phyloP scores from a whole-genome alignment of 805 yeast species.

The Naumovozyma baii region DNA sequence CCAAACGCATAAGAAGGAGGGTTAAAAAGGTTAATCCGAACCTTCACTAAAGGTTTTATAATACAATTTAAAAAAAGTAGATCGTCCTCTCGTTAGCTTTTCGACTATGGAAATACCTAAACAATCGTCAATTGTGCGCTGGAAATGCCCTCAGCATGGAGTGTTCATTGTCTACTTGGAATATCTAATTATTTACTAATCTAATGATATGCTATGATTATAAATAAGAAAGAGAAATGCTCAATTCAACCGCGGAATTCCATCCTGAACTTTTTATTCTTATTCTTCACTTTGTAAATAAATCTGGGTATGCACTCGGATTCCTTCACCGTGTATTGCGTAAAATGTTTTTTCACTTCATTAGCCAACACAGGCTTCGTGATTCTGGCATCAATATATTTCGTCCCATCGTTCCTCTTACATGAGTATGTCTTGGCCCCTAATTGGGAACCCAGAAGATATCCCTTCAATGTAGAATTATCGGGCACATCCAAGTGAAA shows the following conservation, averaged over 20 bases:
- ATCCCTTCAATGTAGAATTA: conserved; percentile 60
- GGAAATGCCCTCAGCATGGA: no score
- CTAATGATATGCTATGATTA: neutral
- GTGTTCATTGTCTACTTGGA: neutral
- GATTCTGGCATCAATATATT: conserved; percentile 33
- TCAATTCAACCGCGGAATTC: conserved; percentile 21
- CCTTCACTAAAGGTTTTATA: no score
- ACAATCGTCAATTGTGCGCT: no score
- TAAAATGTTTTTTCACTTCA: conserved; percentile 60
- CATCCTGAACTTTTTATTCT: conserved; percentile 38
- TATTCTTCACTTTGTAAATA: conserved; percentile 73
- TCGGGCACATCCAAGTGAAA: conserved; percentile 49
- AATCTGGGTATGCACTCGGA: conserved; percentile 83
- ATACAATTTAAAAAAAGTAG: no score
- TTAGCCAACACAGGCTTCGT: conserved; percentile 51
- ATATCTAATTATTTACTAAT: neutral
- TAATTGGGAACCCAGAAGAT: conserved; percentile 54
- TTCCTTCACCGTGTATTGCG: conserved; percentile 53
- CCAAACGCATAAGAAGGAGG: no score
- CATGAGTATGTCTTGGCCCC: conserved; percentile 56
- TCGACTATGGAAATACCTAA: no score
- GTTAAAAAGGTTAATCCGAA: no score
- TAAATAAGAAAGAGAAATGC: conserved; percentile 1
- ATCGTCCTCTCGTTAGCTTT: no score
- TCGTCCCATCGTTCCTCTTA: conserved; percentile 17